A percentile compares a stretch with the other conserved stretches of the same genome.
Evolutionary conservation across 495 filamentous ascomycete species (phyloP).

Genomic region (Chaetomium cochliodes): DNA sequence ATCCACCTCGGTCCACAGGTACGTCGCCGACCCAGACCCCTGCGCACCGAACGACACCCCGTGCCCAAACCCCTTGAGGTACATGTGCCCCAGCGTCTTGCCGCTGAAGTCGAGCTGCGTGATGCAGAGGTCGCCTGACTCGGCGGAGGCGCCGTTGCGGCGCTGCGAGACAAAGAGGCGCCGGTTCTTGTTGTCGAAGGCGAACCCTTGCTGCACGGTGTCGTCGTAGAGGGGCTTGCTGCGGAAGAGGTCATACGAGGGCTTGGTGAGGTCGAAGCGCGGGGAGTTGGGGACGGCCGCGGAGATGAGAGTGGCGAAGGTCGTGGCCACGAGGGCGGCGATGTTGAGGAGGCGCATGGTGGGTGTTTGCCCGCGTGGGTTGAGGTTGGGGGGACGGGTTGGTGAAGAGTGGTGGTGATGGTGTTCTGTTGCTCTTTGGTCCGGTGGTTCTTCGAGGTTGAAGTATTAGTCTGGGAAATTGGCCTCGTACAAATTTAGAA

Average conservation of each 20-base stretch:
- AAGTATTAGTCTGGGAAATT: background rate
- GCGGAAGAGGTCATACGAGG: conserved; percentile 23
- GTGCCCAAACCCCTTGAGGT: conserved; percentile 15
- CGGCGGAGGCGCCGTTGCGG: conserved; percentile 10
- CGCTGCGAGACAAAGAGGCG: conserved; percentile 24
- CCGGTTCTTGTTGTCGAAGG: conserved; percentile 22
- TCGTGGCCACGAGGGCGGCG: background rate
- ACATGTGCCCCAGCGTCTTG: conserved; percentile 16
- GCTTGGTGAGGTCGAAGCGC: conserved; percentile 24
- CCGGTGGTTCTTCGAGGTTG: background rate
- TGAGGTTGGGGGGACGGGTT: background rate
- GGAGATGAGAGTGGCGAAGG: background rate
- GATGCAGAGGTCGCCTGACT: conserved; percentile 20
- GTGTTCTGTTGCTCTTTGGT: background rate
- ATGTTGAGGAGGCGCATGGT: background rate
- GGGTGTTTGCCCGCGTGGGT: background rate
- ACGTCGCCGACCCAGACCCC: background rate
- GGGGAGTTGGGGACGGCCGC: conserved; percentile 17
- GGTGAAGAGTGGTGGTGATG: background rate
- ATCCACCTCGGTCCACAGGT: conserved; percentile 2
- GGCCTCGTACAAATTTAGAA: background rate
- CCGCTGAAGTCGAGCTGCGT: conserved; percentile 23
- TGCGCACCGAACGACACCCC: conserved; percentile 1
- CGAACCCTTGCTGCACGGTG: conserved; percentile 22
- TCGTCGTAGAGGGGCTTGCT: conserved; percentile 15